Evolutionary conservation across 768 basidiomycete species (phyloP).

Genomic region (Termitomyces eurrhizus): DNA sequence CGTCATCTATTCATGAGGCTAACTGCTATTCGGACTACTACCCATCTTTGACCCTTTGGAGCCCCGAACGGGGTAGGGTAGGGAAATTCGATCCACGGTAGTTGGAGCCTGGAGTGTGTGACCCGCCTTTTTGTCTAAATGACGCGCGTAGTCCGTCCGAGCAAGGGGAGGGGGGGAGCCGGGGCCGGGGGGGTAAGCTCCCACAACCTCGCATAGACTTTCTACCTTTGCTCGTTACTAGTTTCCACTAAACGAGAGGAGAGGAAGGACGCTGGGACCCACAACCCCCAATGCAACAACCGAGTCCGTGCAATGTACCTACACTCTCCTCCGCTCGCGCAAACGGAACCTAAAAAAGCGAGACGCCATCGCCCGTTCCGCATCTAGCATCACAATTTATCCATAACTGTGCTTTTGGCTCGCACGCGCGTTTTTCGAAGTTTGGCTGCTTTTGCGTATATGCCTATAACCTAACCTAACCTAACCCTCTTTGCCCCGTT

Average conservation of each 20-base stretch:
- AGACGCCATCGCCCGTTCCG: background rate
- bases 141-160: background rate
- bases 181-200: too few relatives aligned
- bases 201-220: too few relatives aligned
- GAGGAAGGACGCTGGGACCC: too few relatives aligned
- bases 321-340: background rate
- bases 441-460: constrained; percentile 4
- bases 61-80: too few relatives aligned
- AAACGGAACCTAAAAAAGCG: background rate
- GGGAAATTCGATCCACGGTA: background rate
- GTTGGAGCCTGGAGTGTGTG: background rate
- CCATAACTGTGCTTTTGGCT: constrained; percentile 21
- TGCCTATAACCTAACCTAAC: background rate
- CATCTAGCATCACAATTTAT: constrained; percentile 23
- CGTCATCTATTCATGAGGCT: background rate
- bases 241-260: too few relatives aligned
- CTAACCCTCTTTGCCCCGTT: constrained; percentile 9
- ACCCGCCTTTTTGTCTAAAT: background rate
- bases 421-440: constrained; percentile 17
- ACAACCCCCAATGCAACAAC: too few relatives aligned
- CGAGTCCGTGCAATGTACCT: too few relatives aligned
- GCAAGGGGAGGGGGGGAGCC: background rate
- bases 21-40: constrained; percentile 5
- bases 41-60: constrained; percentile 1
- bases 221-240: too few relatives aligned